phyloP scores from a whole-genome alignment of 176 grass and related monocot genomes.

The Rhynchospora pubera region DNA sequence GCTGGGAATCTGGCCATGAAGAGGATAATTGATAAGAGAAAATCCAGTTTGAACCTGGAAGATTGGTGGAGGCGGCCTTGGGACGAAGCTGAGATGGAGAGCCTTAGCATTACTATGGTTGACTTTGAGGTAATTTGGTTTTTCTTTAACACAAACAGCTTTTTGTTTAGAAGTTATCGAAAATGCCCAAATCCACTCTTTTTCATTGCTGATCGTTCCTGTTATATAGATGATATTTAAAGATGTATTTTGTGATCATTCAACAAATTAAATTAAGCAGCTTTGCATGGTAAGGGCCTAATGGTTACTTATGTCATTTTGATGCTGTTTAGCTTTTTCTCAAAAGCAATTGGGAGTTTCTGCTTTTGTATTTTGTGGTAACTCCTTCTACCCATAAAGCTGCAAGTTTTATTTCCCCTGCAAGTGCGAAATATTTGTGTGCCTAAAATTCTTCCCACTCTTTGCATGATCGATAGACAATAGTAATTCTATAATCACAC shows the following conservation, averaged over 20 bases:
- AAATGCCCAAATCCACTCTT: not conserved
- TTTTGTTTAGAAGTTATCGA: not conserved
- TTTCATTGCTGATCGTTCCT: not conserved
- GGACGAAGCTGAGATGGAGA: constrained; percentile 52
- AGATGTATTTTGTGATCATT: not conserved
- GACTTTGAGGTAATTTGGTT: constrained; percentile 71
- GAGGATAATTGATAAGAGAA: constrained; percentile 70
- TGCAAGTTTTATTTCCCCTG: not conserved
- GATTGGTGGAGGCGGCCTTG: constrained; percentile 92
- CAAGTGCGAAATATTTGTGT: not conserved
- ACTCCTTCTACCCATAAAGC: not conserved
- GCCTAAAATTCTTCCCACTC: not conserved
- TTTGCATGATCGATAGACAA: not conserved
- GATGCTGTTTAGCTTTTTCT: not conserved
- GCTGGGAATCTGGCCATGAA: constrained; percentile 97
- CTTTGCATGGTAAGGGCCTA: not conserved
- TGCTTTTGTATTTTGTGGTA: not conserved
- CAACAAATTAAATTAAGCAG: not conserved
- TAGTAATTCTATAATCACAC: not conserved
- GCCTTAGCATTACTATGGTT: constrained; percentile 62
- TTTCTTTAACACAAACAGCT: not conserved
- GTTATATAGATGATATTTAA: not conserved
- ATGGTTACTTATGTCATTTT: not conserved
- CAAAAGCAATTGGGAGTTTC: not conserved
- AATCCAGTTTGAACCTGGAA: constrained; percentile 21